Conservation (phyloP, 257 asterid species). For the Solanum okadae region DNA sequence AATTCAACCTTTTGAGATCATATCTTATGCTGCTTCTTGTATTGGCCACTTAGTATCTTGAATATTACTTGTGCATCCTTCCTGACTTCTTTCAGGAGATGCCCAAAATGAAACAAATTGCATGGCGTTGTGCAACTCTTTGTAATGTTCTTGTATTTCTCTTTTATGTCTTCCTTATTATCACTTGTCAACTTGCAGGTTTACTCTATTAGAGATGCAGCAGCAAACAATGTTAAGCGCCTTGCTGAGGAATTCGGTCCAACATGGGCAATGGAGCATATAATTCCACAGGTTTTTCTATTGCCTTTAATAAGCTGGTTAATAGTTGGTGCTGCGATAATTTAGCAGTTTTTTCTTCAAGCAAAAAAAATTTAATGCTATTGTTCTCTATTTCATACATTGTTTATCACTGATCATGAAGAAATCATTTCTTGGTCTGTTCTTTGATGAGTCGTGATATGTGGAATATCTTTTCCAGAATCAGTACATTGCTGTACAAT, state of each 20-base stretch:
- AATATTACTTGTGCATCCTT: background rate
- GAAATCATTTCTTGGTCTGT: background rate
- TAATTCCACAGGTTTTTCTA: conserved; percentile 65
- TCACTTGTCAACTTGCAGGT: conserved; percentile 31
- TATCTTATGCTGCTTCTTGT: background rate
- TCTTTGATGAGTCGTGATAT: background rate
- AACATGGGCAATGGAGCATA: conserved; percentile 94
- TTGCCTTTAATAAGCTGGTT: background rate
- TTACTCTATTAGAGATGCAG: conserved; percentile 78
- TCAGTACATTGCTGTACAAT: background rate
- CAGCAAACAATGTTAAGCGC: conserved; percentile 71
- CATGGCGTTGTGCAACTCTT: background rate
- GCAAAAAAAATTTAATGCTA: background rate
- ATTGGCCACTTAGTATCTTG: background rate
- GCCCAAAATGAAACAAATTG: background rate
- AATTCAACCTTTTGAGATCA: background rate
- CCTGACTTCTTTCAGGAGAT: background rate
- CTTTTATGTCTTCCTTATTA: background rate
- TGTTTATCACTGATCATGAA: background rate
- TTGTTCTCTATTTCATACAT: background rate
- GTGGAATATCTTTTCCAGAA: background rate
- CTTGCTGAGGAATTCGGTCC: conserved; percentile 90
- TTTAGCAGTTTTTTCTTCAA: background rate
- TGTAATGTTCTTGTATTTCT: background rate
- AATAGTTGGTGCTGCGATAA: background rate